Evolutionary conservation across 352 stramenopile genomes (phyloP), one percentile per base, ranked within the genome.

Genomic region (Phytophthora cactorum): DNA sequence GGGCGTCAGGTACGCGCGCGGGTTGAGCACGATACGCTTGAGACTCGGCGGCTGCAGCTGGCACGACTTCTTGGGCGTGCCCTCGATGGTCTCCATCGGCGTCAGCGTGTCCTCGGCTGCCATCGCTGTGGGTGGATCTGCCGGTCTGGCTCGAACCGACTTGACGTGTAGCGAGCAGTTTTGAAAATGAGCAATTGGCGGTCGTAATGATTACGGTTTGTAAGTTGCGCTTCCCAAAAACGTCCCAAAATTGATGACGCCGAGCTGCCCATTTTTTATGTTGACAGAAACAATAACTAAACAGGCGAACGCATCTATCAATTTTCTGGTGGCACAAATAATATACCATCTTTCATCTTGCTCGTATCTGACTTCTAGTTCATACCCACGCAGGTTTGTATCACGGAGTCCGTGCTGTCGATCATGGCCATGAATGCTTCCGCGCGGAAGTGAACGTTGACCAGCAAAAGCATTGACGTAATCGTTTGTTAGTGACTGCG

Each of bases 11-110:
- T 93, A 93, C 50, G 85, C 82, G 64, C 83, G 82, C 57, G 85
- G 85, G 61, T 90, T 93, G n/a, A 93, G 80, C 63, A 92, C 84
- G 9, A 92, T 61, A 47, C 84, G 84, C 70, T 89, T 89, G 28
- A 92, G 52, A 55, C 65, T 84, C 17, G 71, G 71, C 45, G 67
- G 62, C 17, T 68, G 29, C 22, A 74, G n/a, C 11, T 53, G 36
- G 34, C 61, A 67, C 27, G 17, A 31, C n/a, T 34, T 51, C 25
- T 65, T 73, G 12, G 58, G 29, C 12, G 44, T 36, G 38, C 70
- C 65, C 52, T 79, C 68, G 44, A 72, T 68, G 8, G 67, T 75
- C 27, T 59, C 59, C 67, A 79, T 79, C 0, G 52, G 11, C 28
- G 44, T 69, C 4, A 69, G 45, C n/a, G 56, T 72, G 32, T 70